Percentiles rank a stretch among this genome's conserved stretches.
Conservation (phyloP, 148 eudicot species). For the Cornus kousa region DNA sequence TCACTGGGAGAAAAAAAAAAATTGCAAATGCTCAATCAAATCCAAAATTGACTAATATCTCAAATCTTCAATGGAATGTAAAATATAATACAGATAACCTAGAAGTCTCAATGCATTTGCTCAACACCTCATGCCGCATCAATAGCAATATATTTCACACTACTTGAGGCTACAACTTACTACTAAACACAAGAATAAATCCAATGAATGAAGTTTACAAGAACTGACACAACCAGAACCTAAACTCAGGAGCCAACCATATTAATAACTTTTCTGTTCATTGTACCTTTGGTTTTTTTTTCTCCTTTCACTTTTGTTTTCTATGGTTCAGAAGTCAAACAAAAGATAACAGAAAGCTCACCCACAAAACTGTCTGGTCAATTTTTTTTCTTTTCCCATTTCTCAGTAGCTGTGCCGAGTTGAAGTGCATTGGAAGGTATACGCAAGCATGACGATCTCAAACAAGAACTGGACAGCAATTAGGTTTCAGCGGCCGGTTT, state of each 20-base stretch:
- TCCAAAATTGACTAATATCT: too few species aligned
- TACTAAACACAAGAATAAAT: conserved; percentile 63
- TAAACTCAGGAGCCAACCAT: conserved; percentile 15
- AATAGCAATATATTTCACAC: conserved; percentile 24
- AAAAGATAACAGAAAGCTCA: conserved; percentile 36
- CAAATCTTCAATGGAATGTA: too few species aligned
- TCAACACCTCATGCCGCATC: neutral
- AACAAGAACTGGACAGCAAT: conserved; percentile 14
- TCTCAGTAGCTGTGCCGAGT: neutral
- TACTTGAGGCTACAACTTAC: conserved; percentile 10
- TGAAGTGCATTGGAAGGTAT: neutral
- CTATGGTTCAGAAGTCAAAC: conserved; percentile 18
- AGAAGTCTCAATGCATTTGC: neutral
- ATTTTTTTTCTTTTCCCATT: neutral
- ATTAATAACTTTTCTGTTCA: neutral
- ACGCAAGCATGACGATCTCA: neutral
- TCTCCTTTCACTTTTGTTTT: conserved; percentile 18
- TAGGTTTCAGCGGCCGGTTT: conserved; percentile 57
- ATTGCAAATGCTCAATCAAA: too few species aligned
- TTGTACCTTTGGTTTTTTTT: neutral
- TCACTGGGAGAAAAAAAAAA: too few species aligned
- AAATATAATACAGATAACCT: neutral
- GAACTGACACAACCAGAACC: conserved; percentile 24
- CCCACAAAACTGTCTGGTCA: conserved; percentile 19
- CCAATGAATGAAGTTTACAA: conserved; percentile 61